phyloP scores from a whole-genome alignment of 345 rosid genomes.

The Euclidium syriacum region DNA sequence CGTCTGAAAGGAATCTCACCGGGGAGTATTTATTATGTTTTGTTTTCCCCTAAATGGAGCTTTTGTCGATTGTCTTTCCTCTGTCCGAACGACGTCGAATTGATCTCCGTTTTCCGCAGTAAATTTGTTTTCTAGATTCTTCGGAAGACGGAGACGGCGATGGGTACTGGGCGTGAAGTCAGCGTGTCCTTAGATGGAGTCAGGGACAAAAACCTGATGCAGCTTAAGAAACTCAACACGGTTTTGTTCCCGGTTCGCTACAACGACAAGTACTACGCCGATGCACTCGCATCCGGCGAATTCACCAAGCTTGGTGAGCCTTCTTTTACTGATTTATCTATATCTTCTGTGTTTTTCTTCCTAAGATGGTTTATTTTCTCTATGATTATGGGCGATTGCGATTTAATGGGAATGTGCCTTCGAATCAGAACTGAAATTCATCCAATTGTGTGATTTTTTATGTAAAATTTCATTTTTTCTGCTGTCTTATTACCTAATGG shows the following conservation, averaged over 20 bases:
- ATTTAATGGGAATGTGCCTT: neutral
- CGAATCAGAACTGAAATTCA: neutral
- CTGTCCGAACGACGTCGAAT: constrained; percentile 8
- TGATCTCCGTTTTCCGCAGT: neutral
- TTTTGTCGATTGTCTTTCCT: neutral
- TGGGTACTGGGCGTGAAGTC: constrained; percentile 79
- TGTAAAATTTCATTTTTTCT: neutral
- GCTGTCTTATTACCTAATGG: neutral
- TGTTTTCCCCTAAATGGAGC: neutral
- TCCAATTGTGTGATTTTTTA: neutral
- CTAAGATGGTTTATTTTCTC: neutral
- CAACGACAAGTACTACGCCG: constrained; percentile 85
- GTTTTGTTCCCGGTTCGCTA: constrained; percentile 92
- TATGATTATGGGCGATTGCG: neutral
- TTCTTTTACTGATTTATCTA: neutral
- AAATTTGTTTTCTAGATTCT: constrained; percentile 13
- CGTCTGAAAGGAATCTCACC: no score
- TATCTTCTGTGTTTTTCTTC: neutral
- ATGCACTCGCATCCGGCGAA: constrained; percentile 82
- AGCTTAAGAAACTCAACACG: constrained; percentile 88
- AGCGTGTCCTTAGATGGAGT: constrained; percentile 82
- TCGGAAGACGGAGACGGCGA: constrained; percentile 29
- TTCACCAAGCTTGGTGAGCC: constrained; percentile 82
- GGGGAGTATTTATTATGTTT: no score
- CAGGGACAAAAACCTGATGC: constrained; percentile 97